Percentiles rank a stretch among this genome's conserved stretches.
phyloP scores from a whole-genome alignment of 371 early-diverging fungal genomes.

The Apophysomyces ossiformis region DNA sequence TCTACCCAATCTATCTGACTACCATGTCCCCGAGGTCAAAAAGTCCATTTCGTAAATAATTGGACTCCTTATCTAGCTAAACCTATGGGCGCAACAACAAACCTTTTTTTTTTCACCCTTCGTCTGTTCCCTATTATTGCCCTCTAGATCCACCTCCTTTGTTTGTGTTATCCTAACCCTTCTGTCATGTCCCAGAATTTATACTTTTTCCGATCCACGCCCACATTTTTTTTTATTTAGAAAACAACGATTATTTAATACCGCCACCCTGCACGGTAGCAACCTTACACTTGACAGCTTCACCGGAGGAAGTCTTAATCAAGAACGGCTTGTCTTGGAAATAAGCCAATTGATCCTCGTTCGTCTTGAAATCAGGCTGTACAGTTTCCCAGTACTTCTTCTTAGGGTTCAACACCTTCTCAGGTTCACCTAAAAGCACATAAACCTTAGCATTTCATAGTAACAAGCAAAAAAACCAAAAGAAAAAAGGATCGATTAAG shows the following conservation, averaged over 20 bases:
- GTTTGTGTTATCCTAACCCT: not conserved
- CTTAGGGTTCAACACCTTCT: constrained; percentile 93
- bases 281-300: constrained; percentile 58
- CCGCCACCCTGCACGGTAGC: constrained; percentile 71
- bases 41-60: no score
- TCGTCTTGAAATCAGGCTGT: constrained; percentile 91
- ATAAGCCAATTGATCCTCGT: constrained; percentile 78
- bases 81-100: no score
- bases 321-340: constrained; percentile 66
- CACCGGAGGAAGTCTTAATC: constrained; percentile 63
- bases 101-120: no score
- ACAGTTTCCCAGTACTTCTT: constrained; percentile 97
- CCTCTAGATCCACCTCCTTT: not conserved
- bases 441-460: no score
- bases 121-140: no score
- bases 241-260: constrained; percentile 66
- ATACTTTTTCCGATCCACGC: no score
- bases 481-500: no score
- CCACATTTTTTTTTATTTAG: not conserved
- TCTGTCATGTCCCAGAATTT: no score
- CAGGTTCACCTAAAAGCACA: constrained; percentile 65
- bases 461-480: no score
- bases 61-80: no score
- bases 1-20: no score
- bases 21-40: no score